These are phyloP conservation scores for Roridomyces roridus DNA, from an alignment of 768 basidiomycete species.

Conservation along the genomic window DNA sequence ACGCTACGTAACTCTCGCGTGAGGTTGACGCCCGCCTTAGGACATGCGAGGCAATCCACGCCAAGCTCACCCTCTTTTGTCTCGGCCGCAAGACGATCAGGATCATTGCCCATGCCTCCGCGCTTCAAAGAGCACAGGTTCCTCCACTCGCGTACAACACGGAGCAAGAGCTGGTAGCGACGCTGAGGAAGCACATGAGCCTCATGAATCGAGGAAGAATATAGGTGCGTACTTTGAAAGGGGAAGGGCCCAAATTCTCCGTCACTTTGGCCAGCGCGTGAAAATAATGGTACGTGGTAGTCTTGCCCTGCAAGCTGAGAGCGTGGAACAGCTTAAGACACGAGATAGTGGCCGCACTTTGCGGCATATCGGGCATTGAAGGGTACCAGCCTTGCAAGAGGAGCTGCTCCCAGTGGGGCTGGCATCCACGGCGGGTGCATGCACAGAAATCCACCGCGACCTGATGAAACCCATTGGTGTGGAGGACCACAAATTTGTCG, in stretches of 20 bases:
- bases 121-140: too few species aligned
- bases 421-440: not conserved
- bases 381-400: slow-evolving; percentile 5
- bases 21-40: too few species aligned
- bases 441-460: slow-evolving; percentile 4
- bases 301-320: not conserved
- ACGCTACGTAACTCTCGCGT: too few species aligned
- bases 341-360: not conserved
- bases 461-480: not conserved
- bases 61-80: too few species aligned
- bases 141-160: too few species aligned
- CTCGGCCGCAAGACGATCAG: too few species aligned
- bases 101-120: too few species aligned
- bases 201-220: too few species aligned
- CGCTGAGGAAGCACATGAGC: too few species aligned
- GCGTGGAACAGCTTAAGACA: slow-evolving; percentile 2
- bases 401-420: not conserved
- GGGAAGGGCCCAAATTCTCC: not conserved
- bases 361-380: not conserved
- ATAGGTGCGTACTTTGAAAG: too few species aligned
- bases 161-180: too few species aligned
- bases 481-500: not conserved
- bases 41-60: too few species aligned
- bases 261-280: not conserved
- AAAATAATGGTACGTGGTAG: not conserved